Evolutionary conservation across 1,284 basidiomycete genomes (phyloP).

Genomic region (Rhodotorula sp.): DNA sequence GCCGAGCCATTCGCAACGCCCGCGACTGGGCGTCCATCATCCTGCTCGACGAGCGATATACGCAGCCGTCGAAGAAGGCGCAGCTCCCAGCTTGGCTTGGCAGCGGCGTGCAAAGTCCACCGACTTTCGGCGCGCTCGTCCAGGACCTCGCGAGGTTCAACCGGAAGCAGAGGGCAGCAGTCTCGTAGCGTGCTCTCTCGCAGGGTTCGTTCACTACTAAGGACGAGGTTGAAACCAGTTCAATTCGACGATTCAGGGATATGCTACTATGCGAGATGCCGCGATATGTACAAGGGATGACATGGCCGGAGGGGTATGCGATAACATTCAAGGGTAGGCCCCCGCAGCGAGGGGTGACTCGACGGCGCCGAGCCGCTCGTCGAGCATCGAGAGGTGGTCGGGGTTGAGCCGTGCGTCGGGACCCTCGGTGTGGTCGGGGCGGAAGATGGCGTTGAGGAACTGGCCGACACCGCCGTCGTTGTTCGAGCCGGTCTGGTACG

Average conservation of each 20-base stretch:
- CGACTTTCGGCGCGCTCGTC: constrained; percentile 66
- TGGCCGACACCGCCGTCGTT: constrained; percentile 35
- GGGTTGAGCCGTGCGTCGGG: constrained; percentile 24
- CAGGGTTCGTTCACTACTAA: background rate
- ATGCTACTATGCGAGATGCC: no score
- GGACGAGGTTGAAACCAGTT: background rate
- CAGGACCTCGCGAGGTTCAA: constrained; percentile 19
- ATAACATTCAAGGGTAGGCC: constrained; percentile 19
- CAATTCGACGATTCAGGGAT: background rate
- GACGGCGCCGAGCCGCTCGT: constrained; percentile 15
- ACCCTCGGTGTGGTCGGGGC: constrained; percentile 17
- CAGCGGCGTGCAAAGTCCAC: constrained; percentile 60
- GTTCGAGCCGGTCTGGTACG: constrained; percentile 25
- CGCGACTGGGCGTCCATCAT: constrained; percentile 75
- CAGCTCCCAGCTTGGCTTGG: constrained; percentile 90
- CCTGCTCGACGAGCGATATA: constrained; percentile 79
- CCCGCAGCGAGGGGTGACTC: constrained; percentile 30
- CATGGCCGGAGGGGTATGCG: no score
- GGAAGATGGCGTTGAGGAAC: constrained; percentile 39
- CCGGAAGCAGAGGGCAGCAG: background rate
- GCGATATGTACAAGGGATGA: background rate
- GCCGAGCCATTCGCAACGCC: constrained; percentile 82
- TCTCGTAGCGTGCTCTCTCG: no score
- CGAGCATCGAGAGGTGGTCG: constrained; percentile 34
- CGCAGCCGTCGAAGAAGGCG: constrained; percentile 60